A percentile compares a stretch with the other conserved stretches of the same genome.
These are phyloP conservation scores for Canna indica DNA, from an alignment of 176 grass and related monocot species.

Conservation along the genomic window DNA sequence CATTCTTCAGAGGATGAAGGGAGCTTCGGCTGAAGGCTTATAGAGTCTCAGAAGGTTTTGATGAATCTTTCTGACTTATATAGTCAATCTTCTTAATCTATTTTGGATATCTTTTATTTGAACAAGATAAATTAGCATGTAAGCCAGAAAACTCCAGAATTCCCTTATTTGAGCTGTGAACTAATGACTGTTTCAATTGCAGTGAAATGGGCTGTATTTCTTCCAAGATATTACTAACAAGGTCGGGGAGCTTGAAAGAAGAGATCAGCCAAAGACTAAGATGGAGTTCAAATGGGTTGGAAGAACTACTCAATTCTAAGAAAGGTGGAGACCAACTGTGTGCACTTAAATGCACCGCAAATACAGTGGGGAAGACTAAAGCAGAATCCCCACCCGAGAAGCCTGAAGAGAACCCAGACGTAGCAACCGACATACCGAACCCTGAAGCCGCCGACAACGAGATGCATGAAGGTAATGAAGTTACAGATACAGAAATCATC, in stretches of 20 bases:
- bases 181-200: not conserved
- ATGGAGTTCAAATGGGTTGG: conserved; percentile 41
- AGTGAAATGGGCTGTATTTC: conserved; percentile 61
- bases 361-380: conserved; percentile 18
- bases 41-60: no score
- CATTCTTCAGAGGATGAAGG: conserved; percentile 9
- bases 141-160: no score
- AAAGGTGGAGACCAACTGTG: conserved; percentile 44
- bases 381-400: no score
- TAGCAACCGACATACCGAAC: no score
- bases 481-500: conserved; percentile 49
- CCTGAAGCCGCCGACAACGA: no score
- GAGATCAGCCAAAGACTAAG: conserved; percentile 39
- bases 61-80: no score
- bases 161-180: not conserved
- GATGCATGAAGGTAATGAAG: not conserved
- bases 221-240: conserved; percentile 41
- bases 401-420: conserved; percentile 9
- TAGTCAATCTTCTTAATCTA: not conserved
- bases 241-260: conserved; percentile 60
- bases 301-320: conserved; percentile 60
- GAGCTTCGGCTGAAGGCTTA: no score
- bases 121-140: not conserved
- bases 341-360: conserved; percentile 36
- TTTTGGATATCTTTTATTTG: not conserved